phyloP scores from a whole-genome alignment of 305 asterid genomes.

The Solanum aculeatissimum region DNA sequence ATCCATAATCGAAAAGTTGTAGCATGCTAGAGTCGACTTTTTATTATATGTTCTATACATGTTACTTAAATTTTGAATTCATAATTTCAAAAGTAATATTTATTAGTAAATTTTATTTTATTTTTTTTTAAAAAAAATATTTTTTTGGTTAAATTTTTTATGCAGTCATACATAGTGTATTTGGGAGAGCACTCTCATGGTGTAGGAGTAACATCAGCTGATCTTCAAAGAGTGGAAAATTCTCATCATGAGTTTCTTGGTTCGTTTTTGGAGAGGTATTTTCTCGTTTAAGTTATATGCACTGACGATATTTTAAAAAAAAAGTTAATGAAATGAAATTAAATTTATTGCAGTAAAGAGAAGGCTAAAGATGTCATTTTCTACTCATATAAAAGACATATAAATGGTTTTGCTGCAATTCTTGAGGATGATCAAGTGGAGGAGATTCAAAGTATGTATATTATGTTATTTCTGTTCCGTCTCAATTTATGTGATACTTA shows the following conservation, averaged over 20 bases:
- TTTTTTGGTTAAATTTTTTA: neutral
- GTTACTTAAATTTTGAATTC: too few species aligned
- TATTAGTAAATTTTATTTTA: neutral
- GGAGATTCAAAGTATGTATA: slow-evolving; percentile 31
- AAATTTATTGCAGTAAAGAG: slow-evolving; percentile 22
- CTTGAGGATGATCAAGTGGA: slow-evolving; percentile 65
- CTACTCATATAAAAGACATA: slow-evolving; percentile 44
- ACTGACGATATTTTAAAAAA: neutral
- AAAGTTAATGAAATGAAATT: neutral
- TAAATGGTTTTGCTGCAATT: slow-evolving; percentile 70
- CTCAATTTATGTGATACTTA: neutral
- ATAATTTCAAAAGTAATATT: neutral
- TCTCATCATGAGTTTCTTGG: slow-evolving; percentile 51
- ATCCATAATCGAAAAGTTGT: too few species aligned
- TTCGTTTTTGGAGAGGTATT: slow-evolving; percentile 52
- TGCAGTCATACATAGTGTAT: slow-evolving; percentile 62
- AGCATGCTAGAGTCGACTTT: too few species aligned
- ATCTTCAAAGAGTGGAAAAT: slow-evolving; percentile 24
- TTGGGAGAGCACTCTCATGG: slow-evolving; percentile 81
- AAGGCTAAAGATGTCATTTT: slow-evolving; percentile 48
- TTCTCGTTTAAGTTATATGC: neutral
- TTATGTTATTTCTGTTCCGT: neutral
- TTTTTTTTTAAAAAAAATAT: neutral
- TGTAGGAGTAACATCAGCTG: slow-evolving; percentile 17
- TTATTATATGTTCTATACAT: too few species aligned